These are phyloP conservation scores for Emericellopsis terricola DNA, from an alignment of 495 filamentous ascomycete genomes.

Conservation along the genomic window DNA sequence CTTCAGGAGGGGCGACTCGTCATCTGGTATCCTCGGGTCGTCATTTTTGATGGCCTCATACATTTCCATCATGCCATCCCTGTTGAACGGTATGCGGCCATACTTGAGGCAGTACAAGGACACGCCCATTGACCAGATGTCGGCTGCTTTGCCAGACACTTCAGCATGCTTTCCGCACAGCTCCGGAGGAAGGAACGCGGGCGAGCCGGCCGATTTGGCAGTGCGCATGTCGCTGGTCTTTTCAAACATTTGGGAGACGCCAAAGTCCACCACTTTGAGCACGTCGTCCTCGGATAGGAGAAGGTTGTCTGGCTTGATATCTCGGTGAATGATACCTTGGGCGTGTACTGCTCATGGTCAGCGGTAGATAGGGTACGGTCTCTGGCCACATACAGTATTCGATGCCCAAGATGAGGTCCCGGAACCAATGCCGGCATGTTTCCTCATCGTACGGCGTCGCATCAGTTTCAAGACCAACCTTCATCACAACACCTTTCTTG, in stretches of 20 bases:
- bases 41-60: slow-evolving; percentile 76
- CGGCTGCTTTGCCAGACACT: slow-evolving; percentile 74
- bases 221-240: slow-evolving; percentile 81
- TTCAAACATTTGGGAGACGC: slow-evolving; percentile 95
- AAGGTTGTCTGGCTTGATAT: slow-evolving; percentile 97
- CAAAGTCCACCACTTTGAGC: slow-evolving; percentile 94
- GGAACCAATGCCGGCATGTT: slow-evolving; percentile 76
- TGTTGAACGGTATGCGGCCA: slow-evolving; percentile 70
- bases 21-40: slow-evolving; percentile 25
- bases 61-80: slow-evolving; percentile 60
- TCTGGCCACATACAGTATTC: slow-evolving; percentile 55
- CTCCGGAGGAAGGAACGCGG: slow-evolving; percentile 88
- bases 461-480: slow-evolving; percentile 69
- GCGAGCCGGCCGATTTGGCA: slow-evolving; percentile 84
- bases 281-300: slow-evolving; percentile 80
- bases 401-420: slow-evolving; percentile 87
- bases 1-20: slow-evolving; percentile 40
- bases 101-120: slow-evolving; percentile 87
- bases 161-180: slow-evolving; percentile 79
- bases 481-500: slow-evolving; percentile 96
- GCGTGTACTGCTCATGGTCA: slow-evolving; percentile 45
- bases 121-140: slow-evolving; percentile 98
- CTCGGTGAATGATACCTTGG: slow-evolving; percentile 87
- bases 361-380: neutral
- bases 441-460: slow-evolving; percentile 76